Evolutionary conservation across 169 alveolate genomes (phyloP).

Genomic region (Cyclospora cayetanensis): DNA sequence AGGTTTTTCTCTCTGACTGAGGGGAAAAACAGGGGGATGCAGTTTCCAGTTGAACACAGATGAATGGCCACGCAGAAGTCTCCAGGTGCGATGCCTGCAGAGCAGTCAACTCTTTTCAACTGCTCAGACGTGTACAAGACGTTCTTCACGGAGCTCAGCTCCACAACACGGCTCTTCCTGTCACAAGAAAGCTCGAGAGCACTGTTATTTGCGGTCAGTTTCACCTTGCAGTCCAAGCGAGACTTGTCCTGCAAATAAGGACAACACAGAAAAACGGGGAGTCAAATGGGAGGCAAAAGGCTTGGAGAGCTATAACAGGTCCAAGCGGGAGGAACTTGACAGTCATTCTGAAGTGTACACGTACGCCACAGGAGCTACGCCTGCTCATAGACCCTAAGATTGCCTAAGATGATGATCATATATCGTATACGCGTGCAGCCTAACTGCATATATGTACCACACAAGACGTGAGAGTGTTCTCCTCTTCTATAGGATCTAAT

Average conservation of each 20-base stretch:
- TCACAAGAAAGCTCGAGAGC: slow-evolving; percentile 46
- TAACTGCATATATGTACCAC: too few species aligned
- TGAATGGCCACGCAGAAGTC: slow-evolving; percentile 65
- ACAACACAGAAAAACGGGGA: background rate
- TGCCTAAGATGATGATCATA: too few species aligned
- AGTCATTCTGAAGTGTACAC: too few species aligned
- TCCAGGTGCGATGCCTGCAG: slow-evolving; percentile 54
- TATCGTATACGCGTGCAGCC: too few species aligned
- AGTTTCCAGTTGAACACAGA: slow-evolving; percentile 36
- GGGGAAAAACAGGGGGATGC: slow-evolving; percentile 65
- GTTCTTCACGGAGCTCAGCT: background rate
- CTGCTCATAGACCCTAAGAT: too few species aligned
- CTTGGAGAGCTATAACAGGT: too few species aligned
- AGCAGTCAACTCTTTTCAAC: slow-evolving; percentile 58
- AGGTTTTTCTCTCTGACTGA: slow-evolving; percentile 1
- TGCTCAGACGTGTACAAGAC: slow-evolving; percentile 45
- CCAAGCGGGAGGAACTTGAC: too few species aligned
- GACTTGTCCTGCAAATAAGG: slow-evolving; percentile 53
- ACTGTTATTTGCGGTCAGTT: background rate
- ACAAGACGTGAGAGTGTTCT: background rate
- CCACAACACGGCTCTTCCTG: slow-evolving; percentile 17
- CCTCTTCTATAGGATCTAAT: too few species aligned
- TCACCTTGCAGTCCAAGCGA: slow-evolving; percentile 62
- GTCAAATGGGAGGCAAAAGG: too few species aligned
- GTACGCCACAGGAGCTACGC: too few species aligned